These are phyloP conservation scores for Neurospora intermedia DNA, from an alignment of 495 filamentous ascomycete species.

Conservation along the genomic window DNA sequence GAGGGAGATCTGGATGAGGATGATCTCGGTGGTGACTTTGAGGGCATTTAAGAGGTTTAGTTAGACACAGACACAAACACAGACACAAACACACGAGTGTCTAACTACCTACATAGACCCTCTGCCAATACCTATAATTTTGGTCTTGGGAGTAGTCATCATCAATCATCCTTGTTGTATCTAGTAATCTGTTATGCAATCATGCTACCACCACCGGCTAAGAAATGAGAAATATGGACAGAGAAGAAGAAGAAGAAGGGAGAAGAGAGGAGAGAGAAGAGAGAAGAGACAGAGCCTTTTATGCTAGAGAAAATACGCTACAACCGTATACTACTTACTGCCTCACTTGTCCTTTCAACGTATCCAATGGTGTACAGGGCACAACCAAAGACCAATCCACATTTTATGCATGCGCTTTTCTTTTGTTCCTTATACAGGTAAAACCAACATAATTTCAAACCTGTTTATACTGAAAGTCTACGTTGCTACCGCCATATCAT, in stretches of 20 bases:
- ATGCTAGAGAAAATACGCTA: background rate
- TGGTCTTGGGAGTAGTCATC: background rate
- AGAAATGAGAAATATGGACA: background rate
- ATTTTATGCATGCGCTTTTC: background rate
- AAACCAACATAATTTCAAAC: background rate
- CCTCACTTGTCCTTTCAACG: background rate
- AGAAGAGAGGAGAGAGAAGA: background rate
- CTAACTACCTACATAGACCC: too few relatives aligned
- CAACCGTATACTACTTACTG: background rate
- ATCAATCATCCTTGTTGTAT: background rate
- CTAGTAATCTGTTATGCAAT: slow-evolving; percentile 13
- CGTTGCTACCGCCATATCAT: too few relatives aligned
- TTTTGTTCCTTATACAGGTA: too few relatives aligned
- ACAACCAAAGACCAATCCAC: background rate
- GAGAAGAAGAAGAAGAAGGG: background rate
- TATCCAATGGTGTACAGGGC: background rate
- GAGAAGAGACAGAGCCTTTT: background rate
- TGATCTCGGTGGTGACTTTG: slow-evolving; percentile 92
- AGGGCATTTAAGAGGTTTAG: slow-evolving; percentile 56
- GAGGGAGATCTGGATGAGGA: slow-evolving; percentile 97
- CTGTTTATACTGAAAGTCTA: background rate
- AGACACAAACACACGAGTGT: too few relatives aligned
- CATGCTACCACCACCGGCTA: background rate
- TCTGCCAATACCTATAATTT: too few relatives aligned
- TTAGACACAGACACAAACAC: too few relatives aligned